Evolutionary conservation across 139 green algal genomes (phyloP).

Genomic region (Chlorella sp.): DNA sequence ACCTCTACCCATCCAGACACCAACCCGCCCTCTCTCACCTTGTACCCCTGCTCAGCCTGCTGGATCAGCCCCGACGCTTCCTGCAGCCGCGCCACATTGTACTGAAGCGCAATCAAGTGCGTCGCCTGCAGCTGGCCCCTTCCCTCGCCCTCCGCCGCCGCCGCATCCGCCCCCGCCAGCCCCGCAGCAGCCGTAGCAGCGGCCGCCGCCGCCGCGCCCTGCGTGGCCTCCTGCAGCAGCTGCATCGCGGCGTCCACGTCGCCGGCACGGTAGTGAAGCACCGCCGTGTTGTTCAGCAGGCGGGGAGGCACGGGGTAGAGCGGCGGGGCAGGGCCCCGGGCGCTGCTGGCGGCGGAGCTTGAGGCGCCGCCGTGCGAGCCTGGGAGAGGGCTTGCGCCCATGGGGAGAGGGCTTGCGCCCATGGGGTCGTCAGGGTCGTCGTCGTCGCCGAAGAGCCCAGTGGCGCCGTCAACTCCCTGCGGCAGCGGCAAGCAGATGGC

Average conservation of each 20-base stretch:
- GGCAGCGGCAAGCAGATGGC: too few species aligned
- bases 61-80: slow-evolving; percentile 59
- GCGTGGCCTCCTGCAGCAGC: slow-evolving; percentile 31
- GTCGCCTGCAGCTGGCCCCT: neutral
- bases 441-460: slow-evolving; percentile 28
- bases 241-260: slow-evolving; percentile 26
- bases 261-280: slow-evolving; percentile 49
- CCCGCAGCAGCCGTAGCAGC: neutral
- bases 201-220: neutral
- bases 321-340: too few species aligned
- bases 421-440: slow-evolving; percentile 23
- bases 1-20: too few species aligned
- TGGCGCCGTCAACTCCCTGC: too few species aligned
- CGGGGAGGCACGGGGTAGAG: slow-evolving; percentile 23
- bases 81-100: slow-evolving; percentile 72
- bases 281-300: slow-evolving; percentile 85
- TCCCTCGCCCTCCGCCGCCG: too few species aligned
- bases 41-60: slow-evolving; percentile 46
- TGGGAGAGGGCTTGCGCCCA: too few species aligned
- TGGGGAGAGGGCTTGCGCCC: too few species aligned
- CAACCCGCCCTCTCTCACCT: slow-evolving; percentile 17
- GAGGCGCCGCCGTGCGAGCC: too few species aligned
- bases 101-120: slow-evolving; percentile 64
- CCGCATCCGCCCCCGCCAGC: neutral
- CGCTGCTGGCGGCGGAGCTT: too few species aligned